Percentiles rank a stretch among this genome's conserved stretches.
phyloP scores from a whole-genome alignment of 352 stramenopile species.

The Phytophthora sp. region DNA sequence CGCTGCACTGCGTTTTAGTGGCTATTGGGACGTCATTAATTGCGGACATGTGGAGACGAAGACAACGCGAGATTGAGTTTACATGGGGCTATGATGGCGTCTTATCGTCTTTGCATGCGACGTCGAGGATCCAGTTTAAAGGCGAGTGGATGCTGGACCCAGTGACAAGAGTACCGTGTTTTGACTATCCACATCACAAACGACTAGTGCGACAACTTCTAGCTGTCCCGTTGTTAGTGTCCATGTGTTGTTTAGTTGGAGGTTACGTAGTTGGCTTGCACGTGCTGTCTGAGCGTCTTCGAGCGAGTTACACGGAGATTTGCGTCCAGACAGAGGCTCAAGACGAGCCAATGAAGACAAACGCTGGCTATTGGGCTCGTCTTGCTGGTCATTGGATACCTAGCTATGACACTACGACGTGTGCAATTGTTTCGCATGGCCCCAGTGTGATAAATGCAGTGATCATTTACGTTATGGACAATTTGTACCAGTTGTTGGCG shows the following conservation, averaged over 20 bases:
- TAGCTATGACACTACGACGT: conserved; percentile 34
- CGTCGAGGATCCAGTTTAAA: conserved; percentile 53
- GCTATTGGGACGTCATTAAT: conserved; percentile 68
- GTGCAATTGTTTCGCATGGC: conserved; percentile 53
- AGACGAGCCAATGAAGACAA: conserved; percentile 20
- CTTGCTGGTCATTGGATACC: conserved; percentile 75
- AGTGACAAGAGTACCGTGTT: conserved; percentile 47
- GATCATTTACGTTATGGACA: conserved; percentile 70
- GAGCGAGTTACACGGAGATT: conserved; percentile 42
- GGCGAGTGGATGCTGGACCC: conserved; percentile 65
- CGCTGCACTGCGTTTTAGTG: conserved; percentile 50
- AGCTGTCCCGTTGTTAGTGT: conserved; percentile 55
- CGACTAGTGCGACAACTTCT: conserved; percentile 55
- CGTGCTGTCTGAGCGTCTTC: conserved; percentile 62
- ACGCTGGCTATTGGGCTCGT: conserved; percentile 33
- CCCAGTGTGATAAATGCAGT: conserved; percentile 69
- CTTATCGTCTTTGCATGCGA: conserved; percentile 43
- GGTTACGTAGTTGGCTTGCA: conserved; percentile 64
- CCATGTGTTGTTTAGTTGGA: conserved; percentile 63
- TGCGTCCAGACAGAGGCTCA: conserved; percentile 14
- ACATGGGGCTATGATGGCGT: conserved; percentile 58
- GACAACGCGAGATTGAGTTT: conserved; percentile 63
- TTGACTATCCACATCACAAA: conserved; percentile 70
- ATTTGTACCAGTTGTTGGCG: conserved; percentile 68
- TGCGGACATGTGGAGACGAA: conserved; percentile 59